These are phyloP conservation scores for Kwoniella botswanensis DNA, from an alignment of 768 basidiomycete genomes.

Conservation along the genomic window DNA sequence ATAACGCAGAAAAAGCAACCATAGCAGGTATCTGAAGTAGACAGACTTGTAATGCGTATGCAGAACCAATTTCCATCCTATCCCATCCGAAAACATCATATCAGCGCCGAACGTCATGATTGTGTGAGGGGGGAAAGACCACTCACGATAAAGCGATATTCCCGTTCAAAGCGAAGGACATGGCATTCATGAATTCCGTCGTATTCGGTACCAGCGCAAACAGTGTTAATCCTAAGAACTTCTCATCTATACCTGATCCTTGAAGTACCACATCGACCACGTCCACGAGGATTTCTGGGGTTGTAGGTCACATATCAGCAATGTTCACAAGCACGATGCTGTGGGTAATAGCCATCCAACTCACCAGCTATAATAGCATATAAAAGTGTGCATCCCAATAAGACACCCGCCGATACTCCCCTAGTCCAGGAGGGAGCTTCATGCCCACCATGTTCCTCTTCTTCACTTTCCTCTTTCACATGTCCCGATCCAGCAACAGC, in stretches of 20 bases:
- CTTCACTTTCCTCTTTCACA: conserved; percentile 62
- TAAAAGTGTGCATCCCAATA: conserved; percentile 84
- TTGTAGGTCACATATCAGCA: neutral
- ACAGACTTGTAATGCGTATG: conserved; percentile 97
- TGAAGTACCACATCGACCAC: conserved; percentile 92
- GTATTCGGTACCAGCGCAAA: conserved; percentile 98
- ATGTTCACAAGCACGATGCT: neutral
- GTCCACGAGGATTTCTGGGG: conserved; percentile 84
- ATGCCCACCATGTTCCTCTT: conserved; percentile 74
- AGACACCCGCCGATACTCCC: conserved; percentile 81
- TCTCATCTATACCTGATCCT: conserved; percentile 92
- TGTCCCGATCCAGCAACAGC: neutral
- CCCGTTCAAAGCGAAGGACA: conserved; percentile 93
- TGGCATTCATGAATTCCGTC: conserved; percentile 99
- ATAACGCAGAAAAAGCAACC: conserved; percentile 98
- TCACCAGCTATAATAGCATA: conserved; percentile 95
- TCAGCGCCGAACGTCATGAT: conserved; percentile 4
- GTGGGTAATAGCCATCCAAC: conserved; percentile 52
- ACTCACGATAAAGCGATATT: conserved; percentile 92
- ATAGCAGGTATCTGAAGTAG: conserved; percentile 96
- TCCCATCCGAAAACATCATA: neutral
- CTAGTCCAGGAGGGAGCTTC: conserved; percentile 98
- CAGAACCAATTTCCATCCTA: conserved; percentile 99
- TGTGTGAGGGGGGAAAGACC: conserved; percentile 1
- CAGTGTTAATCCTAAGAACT: conserved; percentile 93